Base-by-base conservation (phyloP, 1,139 yeast genomes). In the Sporopachydermia cereana region DNA sequence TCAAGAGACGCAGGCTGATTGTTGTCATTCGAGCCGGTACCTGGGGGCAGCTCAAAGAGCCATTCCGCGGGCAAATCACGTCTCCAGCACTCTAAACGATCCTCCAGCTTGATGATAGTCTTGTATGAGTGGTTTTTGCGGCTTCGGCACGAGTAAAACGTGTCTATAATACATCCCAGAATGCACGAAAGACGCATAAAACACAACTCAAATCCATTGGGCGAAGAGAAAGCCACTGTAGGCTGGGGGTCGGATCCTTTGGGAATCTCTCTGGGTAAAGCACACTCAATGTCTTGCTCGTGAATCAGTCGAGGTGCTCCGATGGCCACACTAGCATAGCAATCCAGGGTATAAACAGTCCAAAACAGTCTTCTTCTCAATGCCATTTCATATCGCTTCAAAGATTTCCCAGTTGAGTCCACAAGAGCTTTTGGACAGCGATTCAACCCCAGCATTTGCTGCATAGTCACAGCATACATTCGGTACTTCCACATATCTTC, bases 401-500 rank as follows among this genome's bases (percentile, higher is more conserved):
- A 49, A 27, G 76, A 64, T 48, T 71, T 69, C 3, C 76, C 70
- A 44, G 66, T 69, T 16, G 69, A 68, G 2, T 76, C 74, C 45
- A 82, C 63, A 3, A 86, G 89, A 0, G 93, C 89, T 14, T 89
- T 83, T 14, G 95, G 95, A 62, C 95, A 83, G 52, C 95, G 72
- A 58, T 86, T 95, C 45, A 88, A 68, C 53, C 96, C 76, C 46
- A 88, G 65, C 53, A 88, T 93, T 56, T 84, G 95, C 2, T 91
- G 82, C 89, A 84, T 83, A 24, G 88, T 79, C 3, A 82, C 77
- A 4, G 83, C 79, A 53, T 81, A 68, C 41, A 91, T 89, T 50
- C 95, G 69, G 42, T 82, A 68, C 48, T 80, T 83, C 64, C 85
- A 86, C 48, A 88, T 73, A 1, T 86, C 79, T 14, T 78, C 72